Base-by-base conservation (phyloP, 177 flowering plant genomes). In the Vitis hybrid region DNA sequence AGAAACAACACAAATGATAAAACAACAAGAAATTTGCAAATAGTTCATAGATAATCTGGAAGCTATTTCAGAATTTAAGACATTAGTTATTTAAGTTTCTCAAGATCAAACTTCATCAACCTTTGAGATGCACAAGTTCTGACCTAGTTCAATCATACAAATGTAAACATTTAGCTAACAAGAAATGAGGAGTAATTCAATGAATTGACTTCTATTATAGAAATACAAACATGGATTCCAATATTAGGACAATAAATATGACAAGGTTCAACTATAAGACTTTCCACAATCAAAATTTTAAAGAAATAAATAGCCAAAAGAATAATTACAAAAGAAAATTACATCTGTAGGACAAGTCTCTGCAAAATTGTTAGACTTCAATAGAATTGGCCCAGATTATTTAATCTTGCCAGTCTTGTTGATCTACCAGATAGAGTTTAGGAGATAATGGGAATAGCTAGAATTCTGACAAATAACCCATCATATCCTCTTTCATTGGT, bases 341-440 rank as follows among this genome's bases (percentile, higher is more conserved):
- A 23, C 26, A 2, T 23, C 26, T 23, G 3, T 23, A 2, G 26
- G 26, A 77, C 67, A 79, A 77, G 79, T 81, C 73, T 80, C 88
- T 0, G 67, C 72, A 64, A 79, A 71, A 67, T 73, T 79, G 9
- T 74, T 73, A 78, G 11, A 45, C 49, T 12, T 66, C 60, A 52
- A 92, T 84, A 64, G 96, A 89, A 75, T 80, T 78, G 48, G 77
- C 90, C 98, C 96, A 95, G 50, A 93, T 75, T 67, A 95, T 95
- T 64, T 67, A 71, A n/a, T 89, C 85, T 80, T 95, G 98, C 99
- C 98, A 95, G 66, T 90, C 83, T 75, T 84, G 85, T 78, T 89
- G 97, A 74, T 91, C 97, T 70, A 95, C 87, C 67, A 92, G 91
- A 76, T 87, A 83, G 70, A 86, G 77, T 52, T 77, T 65, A 56